Base-by-base conservation (phyloP, 371 early-diverging fungal species). In the Mucor saturninus region DNA sequence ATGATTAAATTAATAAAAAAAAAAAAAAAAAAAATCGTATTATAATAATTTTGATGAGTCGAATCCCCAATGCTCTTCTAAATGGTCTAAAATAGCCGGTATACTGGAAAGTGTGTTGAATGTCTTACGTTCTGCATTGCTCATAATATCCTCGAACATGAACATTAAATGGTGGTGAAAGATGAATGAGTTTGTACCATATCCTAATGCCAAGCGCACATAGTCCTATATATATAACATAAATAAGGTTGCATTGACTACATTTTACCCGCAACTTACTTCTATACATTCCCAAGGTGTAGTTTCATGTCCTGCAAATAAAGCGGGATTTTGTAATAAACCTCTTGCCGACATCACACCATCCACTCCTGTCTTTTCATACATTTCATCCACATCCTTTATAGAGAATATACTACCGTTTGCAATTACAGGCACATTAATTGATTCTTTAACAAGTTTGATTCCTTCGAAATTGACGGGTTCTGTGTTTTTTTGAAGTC, bases 161-260 rank as follows among this genome's bases (percentile, higher is more conserved):
- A 81, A 96, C 94, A 94, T 95, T 32, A 98, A 62, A 68, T 98
- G 98, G 65, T 95, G 96, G 58, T 96, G 97, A 60, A 94, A 86
- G 49, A 98, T 93, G 63, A 91, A 91, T 4, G 83, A 81, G 43
- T 87, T 89, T 15, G 95, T 91, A 35, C 96, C 96, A 68, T 93
- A 95, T 0, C 84, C 90, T 0, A 96, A 52, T 0, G 91, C 90
- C 21, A 88, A 55, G 15, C 87, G 83, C 26, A 95, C 84, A 68
- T 92, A 98, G 39, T 86, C 81, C 80, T 89, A 80, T 5, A 8
- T 5, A 8, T 32, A 38, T 45, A 7, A 3, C 26, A 56, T 30
- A 11, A 55, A 13, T 9, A 37, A 58, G 6, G 11, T 28, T 31
- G 35, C 52, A 3, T 26, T n/a, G 26, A 29, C 4, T 6, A 31